Percentiles rank a stretch among this genome's conserved stretches.
Conservation (phyloP, 805 yeast species). For the Soucietia sequanensis region DNA sequence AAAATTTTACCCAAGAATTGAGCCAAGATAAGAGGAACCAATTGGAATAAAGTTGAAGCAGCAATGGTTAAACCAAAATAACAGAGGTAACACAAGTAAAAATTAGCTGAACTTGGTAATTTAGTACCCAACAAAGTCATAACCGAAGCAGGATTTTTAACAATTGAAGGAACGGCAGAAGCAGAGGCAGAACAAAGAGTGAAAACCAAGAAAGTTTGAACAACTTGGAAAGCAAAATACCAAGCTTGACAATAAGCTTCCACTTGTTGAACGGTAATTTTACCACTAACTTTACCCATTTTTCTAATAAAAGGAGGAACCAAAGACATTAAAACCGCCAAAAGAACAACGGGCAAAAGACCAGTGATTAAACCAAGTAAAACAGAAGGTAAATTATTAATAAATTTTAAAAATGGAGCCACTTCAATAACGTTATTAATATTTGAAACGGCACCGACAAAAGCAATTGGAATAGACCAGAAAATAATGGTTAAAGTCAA, state of each 20-base stretch:
- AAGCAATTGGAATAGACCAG: constrained; percentile 80
- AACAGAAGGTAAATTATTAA: constrained; percentile 51
- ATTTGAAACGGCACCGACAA: constrained; percentile 74
- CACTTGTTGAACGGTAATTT: constrained; percentile 65
- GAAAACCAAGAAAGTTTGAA: constrained; percentile 82
- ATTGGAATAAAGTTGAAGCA: constrained; percentile 73
- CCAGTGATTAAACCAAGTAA: constrained; percentile 68
- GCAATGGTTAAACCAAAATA: constrained; percentile 79
- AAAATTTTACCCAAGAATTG: constrained; percentile 68
- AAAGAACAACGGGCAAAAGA: constrained; percentile 63
- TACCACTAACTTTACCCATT: constrained; percentile 74
- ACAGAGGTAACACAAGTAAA: constrained; percentile 79
- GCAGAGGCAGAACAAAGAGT: constrained; percentile 85
- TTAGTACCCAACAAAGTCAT: constrained; percentile 70
- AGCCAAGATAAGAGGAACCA: constrained; percentile 69
- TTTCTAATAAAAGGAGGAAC: constrained; percentile 64
- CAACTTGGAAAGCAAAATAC: constrained; percentile 87
- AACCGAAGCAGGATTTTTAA: constrained; percentile 65
- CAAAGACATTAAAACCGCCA: constrained; percentile 63
- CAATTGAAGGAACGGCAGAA: constrained; percentile 69
- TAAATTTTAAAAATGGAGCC: constrained; percentile 53
- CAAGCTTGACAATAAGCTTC: constrained; percentile 85
- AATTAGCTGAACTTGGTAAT: constrained; percentile 87
- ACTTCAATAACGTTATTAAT: constrained; percentile 56
- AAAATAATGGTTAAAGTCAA: constrained; percentile 58